Conservation (phyloP, 345 rosid genomes). For the Triadica sebifera region DNA sequence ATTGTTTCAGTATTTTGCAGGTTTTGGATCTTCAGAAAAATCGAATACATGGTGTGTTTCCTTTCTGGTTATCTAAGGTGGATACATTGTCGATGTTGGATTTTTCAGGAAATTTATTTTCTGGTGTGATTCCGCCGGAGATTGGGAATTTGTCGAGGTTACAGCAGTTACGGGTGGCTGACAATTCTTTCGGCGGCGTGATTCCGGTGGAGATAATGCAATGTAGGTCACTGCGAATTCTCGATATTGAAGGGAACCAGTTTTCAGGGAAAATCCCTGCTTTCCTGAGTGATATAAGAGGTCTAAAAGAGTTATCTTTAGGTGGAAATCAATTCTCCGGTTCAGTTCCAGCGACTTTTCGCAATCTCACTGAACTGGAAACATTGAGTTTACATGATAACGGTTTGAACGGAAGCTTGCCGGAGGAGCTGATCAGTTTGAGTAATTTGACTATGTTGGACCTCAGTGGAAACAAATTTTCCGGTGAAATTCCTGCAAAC, state of each 20-base stretch:
- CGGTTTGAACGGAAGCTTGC: constrained; percentile 59
- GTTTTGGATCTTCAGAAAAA: constrained; percentile 65
- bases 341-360: constrained; percentile 52
- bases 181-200: constrained; percentile 60
- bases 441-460: constrained; percentile 63
- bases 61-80: constrained; percentile 57
- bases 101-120: constrained; percentile 63
- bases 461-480: constrained; percentile 42
- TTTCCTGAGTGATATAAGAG: constrained; percentile 54
- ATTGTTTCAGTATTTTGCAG: constrained; percentile 52
- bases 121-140: constrained; percentile 60
- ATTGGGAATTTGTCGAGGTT: constrained; percentile 55
- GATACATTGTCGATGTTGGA: constrained; percentile 49
- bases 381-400: constrained; percentile 50
- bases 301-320: constrained; percentile 55
- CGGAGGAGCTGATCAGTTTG: constrained; percentile 54
- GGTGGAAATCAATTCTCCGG: constrained; percentile 70
- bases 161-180: constrained; percentile 61
- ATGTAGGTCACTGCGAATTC: constrained; percentile 55
- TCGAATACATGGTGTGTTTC: constrained; percentile 53
- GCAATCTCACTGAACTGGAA: constrained; percentile 49
- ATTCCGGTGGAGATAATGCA: constrained; percentile 61
- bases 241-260: constrained; percentile 68
- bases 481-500: constrained; percentile 25
- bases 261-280: constrained; percentile 63